Evolutionary conservation across 2,329 filamentous ascomycete genomes (phyloP), one percentile per base, ranked within the genome.

Genomic region (Polytolypa hystricis): DNA sequence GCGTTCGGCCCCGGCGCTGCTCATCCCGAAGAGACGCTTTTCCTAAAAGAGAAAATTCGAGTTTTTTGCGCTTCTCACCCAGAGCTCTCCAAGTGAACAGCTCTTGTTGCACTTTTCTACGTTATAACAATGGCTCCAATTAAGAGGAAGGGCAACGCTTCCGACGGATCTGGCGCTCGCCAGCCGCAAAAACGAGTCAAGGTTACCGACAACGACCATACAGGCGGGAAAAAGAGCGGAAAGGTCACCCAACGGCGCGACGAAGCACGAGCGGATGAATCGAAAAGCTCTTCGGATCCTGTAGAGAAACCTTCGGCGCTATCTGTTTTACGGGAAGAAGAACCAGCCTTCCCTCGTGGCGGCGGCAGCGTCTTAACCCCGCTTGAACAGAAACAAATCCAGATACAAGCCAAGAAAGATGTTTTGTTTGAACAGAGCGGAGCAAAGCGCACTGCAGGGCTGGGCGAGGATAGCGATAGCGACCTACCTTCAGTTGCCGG

Each of bases 351-450:
- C 52, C 89, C 91, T 47, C 77, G 91, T 70, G 91, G 91, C 38
- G 93, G 91, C 29, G 89, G 78, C 36, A 93, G 84, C 54, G 71
- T 94, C 35, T 66, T 98, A 55, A 95, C 91, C 2, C 87, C 91
- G 14, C 68, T 98, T 35, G 91, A 98, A 59, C 83, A 93, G 56
- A 95, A 94, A 65, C 85, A 96, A 61, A 96, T 98, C 44, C 81
- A 91, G 52, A 80, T 93, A 40, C 82, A 96, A 61, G 91, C 91
- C 30, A 91, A 83, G 54, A 79, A 81, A 50, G 91, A 98, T 67
- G 91, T 87, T 27, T 67, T 93, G 26, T 91, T 89, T 55, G 91
- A 96, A 61, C 80, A 93, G 50, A 73, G 80, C 47, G 74, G 74
- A 32, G 63, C 66, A 34, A 69, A 70, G 39, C 61, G 64, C 29